Percentiles rank a stretch among this genome's conserved stretches.
phyloP scores from a whole-genome alignment of 495 filamentous ascomycete genomes.

The Lasiosphaeria miniovina region DNA sequence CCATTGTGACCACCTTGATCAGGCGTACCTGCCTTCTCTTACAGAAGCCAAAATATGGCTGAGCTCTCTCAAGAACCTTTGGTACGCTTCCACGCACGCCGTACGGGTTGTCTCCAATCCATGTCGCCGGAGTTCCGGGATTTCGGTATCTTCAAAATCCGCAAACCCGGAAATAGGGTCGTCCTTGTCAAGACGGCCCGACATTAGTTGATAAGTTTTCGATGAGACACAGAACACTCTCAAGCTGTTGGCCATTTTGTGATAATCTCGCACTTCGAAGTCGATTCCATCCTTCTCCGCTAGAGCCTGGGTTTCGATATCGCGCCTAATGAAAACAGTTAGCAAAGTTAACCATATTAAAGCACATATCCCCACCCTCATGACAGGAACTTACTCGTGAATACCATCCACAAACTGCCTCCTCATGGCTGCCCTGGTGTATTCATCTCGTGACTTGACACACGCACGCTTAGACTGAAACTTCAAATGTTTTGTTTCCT shows the following conservation, averaged over 20 bases:
- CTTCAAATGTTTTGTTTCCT: conserved; percentile 31
- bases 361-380: background rate
- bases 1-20: no score
- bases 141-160: conserved; percentile 36
- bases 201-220: conserved; percentile 57
- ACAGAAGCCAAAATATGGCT: conserved; percentile 49
- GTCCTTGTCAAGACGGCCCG: conserved; percentile 47
- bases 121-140: conserved; percentile 56
- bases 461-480: conserved; percentile 37
- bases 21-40: no score
- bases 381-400: conserved; percentile 34
- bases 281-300: conserved; percentile 28
- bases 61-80: conserved; percentile 42
- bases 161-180: conserved; percentile 18
- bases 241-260: conserved; percentile 48
- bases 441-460: conserved; percentile 53
- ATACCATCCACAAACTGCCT: conserved; percentile 57
- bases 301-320: conserved; percentile 14
- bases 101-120: conserved; percentile 51
- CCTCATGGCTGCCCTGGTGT: conserved; percentile 50
- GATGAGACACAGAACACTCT: conserved; percentile 63
- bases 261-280: conserved; percentile 51
- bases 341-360: conserved; percentile 10
- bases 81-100: conserved; percentile 3
- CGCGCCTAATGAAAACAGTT: conserved; percentile 2